phyloP scores from a whole-genome alignment of 441 rosid species.

The Erodium trifolium region DNA sequence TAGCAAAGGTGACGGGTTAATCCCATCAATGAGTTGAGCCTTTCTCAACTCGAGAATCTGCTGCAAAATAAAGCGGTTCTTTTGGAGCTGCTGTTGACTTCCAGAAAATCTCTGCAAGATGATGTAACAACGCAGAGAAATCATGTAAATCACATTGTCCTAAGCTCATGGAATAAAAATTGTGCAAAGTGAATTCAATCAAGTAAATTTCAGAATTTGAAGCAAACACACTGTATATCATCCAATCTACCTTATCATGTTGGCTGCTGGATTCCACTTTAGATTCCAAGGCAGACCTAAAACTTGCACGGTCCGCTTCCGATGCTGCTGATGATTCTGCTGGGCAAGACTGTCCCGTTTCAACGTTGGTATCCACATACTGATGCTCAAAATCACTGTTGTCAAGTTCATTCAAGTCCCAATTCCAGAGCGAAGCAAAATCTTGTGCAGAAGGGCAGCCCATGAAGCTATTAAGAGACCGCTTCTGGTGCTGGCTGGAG shows the following conservation, averaged over 20 bases:
- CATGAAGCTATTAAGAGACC: constrained; percentile 40
- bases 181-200: no score
- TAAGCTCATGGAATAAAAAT: neutral
- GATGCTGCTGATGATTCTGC: constrained; percentile 25
- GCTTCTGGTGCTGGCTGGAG: constrained; percentile 42
- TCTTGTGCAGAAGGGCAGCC: constrained; percentile 76
- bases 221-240: no score
- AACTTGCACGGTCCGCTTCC: constrained; percentile 18
- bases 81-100: constrained; percentile 30
- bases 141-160: neutral
- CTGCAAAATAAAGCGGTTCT: constrained; percentile 40
- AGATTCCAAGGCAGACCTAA: constrained; percentile 21
- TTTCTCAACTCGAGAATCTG: constrained; percentile 65
- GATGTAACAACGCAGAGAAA: constrained; percentile 13
- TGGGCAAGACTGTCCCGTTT: constrained; percentile 22
- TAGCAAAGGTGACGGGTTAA: constrained; percentile 16
- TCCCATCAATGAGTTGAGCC: constrained; percentile 43
- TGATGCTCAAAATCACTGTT: constrained; percentile 16
- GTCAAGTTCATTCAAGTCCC: constrained; percentile 38
- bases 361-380: constrained; percentile 20
- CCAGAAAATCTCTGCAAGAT: constrained; percentile 27
- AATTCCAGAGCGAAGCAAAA: constrained; percentile 56
- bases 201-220: no score
- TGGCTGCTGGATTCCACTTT: constrained; percentile 28
- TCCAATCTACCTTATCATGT: constrained; percentile 14